A percentile compares a stretch with the other conserved stretches of the same genome.
phyloP scores from a whole-genome alignment of 371 early-diverging fungal genomes.

The Globomyces sp. region DNA sequence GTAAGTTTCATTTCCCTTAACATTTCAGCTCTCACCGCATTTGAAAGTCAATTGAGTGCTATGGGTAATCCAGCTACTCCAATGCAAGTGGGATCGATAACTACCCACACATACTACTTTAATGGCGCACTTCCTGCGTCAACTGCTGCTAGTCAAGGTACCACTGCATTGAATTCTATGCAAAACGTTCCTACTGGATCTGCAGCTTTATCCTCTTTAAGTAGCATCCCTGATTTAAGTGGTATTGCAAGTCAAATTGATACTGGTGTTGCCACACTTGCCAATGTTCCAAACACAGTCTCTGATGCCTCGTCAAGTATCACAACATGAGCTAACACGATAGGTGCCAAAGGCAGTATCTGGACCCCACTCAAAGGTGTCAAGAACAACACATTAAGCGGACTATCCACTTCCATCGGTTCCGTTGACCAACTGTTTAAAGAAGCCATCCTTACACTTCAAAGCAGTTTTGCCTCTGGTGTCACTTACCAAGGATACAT shows the following conservation, averaged over 20 bases:
- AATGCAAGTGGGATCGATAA: too few relatives aligned
- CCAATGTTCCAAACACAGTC: too few relatives aligned
- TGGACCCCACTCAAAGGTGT: too few relatives aligned
- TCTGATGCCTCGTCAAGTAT: too few relatives aligned
- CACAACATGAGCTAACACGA: too few relatives aligned
- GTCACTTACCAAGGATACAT: background rate
- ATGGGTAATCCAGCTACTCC: too few relatives aligned
- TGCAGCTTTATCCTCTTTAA: background rate
- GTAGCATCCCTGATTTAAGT: background rate
- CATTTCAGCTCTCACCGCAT: background rate
- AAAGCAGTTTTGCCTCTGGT: background rate
- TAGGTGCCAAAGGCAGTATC: too few relatives aligned
- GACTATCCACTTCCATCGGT: background rate
- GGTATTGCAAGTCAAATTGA: slow-evolving; percentile 1
- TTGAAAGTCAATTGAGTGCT: too few relatives aligned
- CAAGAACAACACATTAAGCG: background rate
- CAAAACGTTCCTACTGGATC: background rate
- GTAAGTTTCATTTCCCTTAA: background rate
- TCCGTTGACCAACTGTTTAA: background rate
- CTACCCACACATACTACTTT: too few relatives aligned
- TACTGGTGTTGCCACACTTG: too few relatives aligned
- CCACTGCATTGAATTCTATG: background rate
- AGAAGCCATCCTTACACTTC: background rate
- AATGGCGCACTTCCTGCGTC: too few relatives aligned
- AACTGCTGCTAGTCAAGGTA: background rate